These are phyloP conservation scores for Eucalyptus urophylla DNA, from an alignment of 345 rosid genomes.

Conservation along the genomic window DNA sequence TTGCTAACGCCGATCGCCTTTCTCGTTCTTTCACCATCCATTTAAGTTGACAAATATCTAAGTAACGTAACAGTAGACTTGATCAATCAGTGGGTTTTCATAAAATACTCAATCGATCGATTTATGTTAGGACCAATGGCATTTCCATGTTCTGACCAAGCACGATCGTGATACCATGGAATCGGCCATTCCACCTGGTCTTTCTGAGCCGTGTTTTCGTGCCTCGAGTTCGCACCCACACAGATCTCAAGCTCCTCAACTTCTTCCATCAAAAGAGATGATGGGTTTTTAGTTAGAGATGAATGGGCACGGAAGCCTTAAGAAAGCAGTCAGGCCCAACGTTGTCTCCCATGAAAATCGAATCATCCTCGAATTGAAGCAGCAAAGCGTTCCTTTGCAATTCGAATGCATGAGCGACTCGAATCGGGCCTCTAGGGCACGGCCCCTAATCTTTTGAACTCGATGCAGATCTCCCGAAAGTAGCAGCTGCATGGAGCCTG, in stretches of 20 bases:
- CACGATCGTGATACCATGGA: background rate
- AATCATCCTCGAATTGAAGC: background rate
- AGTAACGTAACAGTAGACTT: accelerated
- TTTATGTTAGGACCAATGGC: background rate
- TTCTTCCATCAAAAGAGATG: background rate
- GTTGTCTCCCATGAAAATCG: background rate
- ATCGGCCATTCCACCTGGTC: background rate
- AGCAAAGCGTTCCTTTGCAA: background rate
- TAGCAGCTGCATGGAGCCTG: background rate
- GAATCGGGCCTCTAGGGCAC: background rate
- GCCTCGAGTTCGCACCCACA: background rate
- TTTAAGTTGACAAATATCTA: accelerated
- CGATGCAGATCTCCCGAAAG: background rate
- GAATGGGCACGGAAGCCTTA: background rate
- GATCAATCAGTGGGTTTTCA: accelerated
- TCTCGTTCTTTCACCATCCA: accelerated
- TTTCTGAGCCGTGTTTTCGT: background rate
- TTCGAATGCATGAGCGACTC: background rate
- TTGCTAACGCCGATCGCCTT: accelerated
- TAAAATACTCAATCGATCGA: accelerated
- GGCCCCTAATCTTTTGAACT: background rate
- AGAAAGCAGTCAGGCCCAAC: background rate
- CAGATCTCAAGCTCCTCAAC: background rate
- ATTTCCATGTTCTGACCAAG: background rate
- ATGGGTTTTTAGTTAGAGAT: background rate